These are phyloP conservation scores for Solanum sejunctum DNA, from an alignment of 257 asterid species.

Conservation along the genomic window DNA sequence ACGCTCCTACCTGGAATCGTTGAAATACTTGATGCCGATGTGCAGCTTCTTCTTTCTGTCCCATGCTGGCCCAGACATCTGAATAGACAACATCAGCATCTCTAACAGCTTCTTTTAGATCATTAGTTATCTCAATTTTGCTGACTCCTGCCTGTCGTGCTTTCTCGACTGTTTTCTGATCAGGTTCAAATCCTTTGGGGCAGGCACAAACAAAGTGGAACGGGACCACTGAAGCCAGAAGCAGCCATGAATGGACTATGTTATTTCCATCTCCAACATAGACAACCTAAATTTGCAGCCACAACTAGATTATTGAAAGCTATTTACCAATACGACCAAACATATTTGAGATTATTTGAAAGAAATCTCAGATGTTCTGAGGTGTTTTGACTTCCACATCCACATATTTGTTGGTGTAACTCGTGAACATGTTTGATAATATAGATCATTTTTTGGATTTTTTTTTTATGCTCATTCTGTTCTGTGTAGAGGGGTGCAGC, in stretches of 20 bases:
- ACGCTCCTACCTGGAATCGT: conserved; percentile 70
- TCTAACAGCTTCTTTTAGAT: conserved; percentile 79
- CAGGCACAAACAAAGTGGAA: conserved; percentile 93
- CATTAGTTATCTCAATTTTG: conserved; percentile 73
- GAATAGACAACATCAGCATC: conserved; percentile 94
- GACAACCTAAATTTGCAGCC: conserved; percentile 48
- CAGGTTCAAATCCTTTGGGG: conserved; percentile 85
- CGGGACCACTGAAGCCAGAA: conserved; percentile 73
- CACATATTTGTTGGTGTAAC: background rate
- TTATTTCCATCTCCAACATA: conserved; percentile 97
- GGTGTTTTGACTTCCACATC: background rate
- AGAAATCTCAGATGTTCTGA: background rate
- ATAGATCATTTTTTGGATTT: background rate
- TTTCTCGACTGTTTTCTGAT: conserved; percentile 41
- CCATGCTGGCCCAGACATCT: conserved; percentile 99
- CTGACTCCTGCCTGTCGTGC: conserved; percentile 71
- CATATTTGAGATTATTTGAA: background rate
- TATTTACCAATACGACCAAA: background rate
- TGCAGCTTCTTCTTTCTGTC: conserved; percentile 96
- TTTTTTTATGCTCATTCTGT: background rate
- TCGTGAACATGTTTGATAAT: background rate
- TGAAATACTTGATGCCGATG: conserved; percentile 69
- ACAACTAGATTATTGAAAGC: background rate
- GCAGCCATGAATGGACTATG: conserved; percentile 90
- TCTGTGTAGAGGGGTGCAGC: background rate